Conservation (phyloP, 768 basidiomycete species). For the Lactifluus subvellereus region DNA sequence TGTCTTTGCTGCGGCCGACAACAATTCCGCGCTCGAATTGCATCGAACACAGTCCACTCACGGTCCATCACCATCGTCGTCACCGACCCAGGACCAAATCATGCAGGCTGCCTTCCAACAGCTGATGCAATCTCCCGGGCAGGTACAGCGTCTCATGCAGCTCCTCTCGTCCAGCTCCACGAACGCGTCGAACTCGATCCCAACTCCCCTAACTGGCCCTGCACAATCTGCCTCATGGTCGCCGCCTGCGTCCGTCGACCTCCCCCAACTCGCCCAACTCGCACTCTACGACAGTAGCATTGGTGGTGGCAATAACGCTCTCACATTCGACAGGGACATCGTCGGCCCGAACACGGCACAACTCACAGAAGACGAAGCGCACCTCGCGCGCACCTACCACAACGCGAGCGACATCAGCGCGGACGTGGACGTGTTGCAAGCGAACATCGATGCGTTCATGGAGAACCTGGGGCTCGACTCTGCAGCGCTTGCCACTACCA, state of each 20-base stretch:
- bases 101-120: constrained; percentile 26
- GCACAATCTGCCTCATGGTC: constrained; percentile 15
- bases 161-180: constrained; percentile 21
- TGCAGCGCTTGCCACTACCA: constrained; percentile 26
- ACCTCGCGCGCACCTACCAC: constrained; percentile 53
- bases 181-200: not conserved
- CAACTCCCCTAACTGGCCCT: constrained; percentile 7
- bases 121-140: constrained; percentile 27
- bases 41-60: constrained; percentile 15
- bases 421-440: constrained; percentile 66
- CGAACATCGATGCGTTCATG: constrained; percentile 65
- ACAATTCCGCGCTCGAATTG: constrained; percentile 21
- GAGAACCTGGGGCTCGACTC: constrained; percentile 65
- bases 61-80: not conserved
- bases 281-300: constrained; percentile 24
- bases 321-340: constrained; percentile 29
- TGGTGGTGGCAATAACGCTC: constrained; percentile 9
- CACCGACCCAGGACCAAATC: constrained; percentile 19
- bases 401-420: constrained; percentile 59
- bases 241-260: constrained; percentile 23
- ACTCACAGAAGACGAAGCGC: constrained; percentile 35
- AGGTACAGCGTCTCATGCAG: constrained; percentile 29
- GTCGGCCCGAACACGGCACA: constrained; percentile 30
- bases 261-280: constrained; percentile 25
- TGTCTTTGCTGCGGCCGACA: not conserved